Conservation (phyloP, 176 grass and related monocot species). For the Calamus simplicifolius region DNA sequence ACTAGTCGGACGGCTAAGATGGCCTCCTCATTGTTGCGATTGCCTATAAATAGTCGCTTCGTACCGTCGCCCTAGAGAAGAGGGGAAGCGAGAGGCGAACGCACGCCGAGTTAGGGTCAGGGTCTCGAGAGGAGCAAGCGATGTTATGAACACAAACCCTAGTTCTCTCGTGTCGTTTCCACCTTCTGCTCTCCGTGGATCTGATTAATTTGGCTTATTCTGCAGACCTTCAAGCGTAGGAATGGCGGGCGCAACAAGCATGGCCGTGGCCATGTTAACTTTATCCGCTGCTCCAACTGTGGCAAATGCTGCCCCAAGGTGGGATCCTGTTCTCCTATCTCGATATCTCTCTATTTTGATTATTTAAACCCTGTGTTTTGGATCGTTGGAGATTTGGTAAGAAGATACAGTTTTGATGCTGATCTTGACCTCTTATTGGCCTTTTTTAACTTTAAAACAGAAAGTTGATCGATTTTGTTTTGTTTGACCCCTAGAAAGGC, state of each 20-base stretch:
- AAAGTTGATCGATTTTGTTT: too few species aligned
- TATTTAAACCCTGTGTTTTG: too few species aligned
- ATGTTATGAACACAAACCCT: slow-evolving; percentile 1
- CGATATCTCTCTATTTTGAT: too few species aligned
- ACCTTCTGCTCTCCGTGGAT: background rate
- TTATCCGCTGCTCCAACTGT: slow-evolving; percentile 65
- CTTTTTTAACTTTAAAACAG: too few species aligned
- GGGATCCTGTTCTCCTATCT: background rate
- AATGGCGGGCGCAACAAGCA: slow-evolving; percentile 74
- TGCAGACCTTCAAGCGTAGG: slow-evolving; percentile 48
- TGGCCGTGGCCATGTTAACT: slow-evolving; percentile 62
- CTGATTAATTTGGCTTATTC: background rate
- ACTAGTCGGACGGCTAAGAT: slow-evolving; percentile 1
- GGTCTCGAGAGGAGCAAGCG: background rate
- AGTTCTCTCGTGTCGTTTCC: background rate
- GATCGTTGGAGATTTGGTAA: too few species aligned
- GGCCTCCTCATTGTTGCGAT: too few species aligned
- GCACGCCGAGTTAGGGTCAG: too few species aligned
- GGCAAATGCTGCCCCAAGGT: slow-evolving; percentile 66
- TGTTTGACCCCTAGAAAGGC: too few species aligned
- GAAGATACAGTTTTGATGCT: too few species aligned
- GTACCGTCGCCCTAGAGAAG: background rate
- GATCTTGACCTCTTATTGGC: too few species aligned
- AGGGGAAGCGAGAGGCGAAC: too few species aligned
- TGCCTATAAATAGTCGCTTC: background rate